These are phyloP conservation scores for Pseudogymnoascus sp. DNA, from an alignment of 2,329 filamentous ascomycete genomes.

Conservation along the genomic window DNA sequence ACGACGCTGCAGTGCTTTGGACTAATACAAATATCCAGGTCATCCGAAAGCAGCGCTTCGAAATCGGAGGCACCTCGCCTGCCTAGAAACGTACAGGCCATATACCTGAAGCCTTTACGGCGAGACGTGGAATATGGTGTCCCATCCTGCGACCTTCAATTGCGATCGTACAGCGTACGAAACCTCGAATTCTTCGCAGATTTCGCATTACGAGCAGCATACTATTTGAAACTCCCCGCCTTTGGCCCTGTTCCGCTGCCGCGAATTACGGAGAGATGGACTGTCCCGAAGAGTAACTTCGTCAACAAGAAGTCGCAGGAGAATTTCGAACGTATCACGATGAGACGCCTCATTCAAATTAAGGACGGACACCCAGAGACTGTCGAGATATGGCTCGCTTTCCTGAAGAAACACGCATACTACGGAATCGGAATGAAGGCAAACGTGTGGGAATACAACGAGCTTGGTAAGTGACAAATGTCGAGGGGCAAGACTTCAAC, in stretches of 20 bases:
- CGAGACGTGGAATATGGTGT: constrained; percentile 67
- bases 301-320: constrained; percentile 97
- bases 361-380: constrained; percentile 83
- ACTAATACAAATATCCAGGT: constrained; percentile 1
- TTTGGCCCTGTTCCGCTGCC: constrained; percentile 81
- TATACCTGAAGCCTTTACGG: constrained; percentile 78
- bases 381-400: constrained; percentile 87
- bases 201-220: constrained; percentile 88
- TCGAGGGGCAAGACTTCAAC: not conserved
- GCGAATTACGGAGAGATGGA: constrained; percentile 85
- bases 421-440: constrained; percentile 99
- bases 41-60: not conserved
- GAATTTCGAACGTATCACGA: constrained; percentile 89
- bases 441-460: constrained; percentile 85
- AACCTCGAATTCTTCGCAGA: constrained; percentile 93
- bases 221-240: constrained; percentile 82
- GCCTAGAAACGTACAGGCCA: constrained; percentile 73
- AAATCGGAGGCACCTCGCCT: constrained; percentile 56
- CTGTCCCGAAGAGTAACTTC: constrained; percentile 80
- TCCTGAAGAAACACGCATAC: constrained; percentile 84
- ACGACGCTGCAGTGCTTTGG: not conserved
- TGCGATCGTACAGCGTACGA: constrained; percentile 82
- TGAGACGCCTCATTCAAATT: constrained; percentile 82
- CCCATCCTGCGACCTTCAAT: constrained; percentile 81
- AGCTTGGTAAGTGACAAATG: constrained; percentile 48